Evolutionary conservation across 1,284 basidiomycete species (phyloP).

Genomic region (Papiliotrema nemorosa): DNA sequence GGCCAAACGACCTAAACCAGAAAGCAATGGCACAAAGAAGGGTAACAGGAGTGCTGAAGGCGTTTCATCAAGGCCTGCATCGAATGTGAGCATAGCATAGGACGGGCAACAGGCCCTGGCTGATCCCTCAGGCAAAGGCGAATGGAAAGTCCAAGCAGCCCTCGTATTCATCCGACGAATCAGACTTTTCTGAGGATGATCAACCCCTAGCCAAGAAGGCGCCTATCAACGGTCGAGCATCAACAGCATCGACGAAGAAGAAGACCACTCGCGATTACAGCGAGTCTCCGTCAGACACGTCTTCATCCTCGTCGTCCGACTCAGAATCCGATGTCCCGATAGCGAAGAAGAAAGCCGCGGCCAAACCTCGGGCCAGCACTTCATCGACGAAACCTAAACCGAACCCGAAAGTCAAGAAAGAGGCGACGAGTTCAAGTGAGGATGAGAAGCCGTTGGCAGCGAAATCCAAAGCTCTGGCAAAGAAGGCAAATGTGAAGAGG

Average conservation of each 20-base stretch:
- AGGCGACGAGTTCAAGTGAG: slow-evolving; percentile 44
- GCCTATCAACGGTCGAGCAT: background rate
- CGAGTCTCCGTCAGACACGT: background rate
- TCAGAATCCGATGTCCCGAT: slow-evolving; percentile 24
- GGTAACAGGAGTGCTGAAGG: slow-evolving; percentile 15
- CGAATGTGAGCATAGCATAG: slow-evolving; percentile 9
- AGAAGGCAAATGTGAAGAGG: slow-evolving; percentile 19
- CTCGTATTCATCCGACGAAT: slow-evolving; percentile 18
- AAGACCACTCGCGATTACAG: background rate
- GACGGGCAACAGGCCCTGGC: slow-evolving; percentile 8
- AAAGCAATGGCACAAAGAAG: slow-evolving; percentile 10
- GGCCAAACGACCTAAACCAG: slow-evolving; percentile 23
- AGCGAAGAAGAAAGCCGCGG: slow-evolving; percentile 11
- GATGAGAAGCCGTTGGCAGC: slow-evolving; percentile 61
- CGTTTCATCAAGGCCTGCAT: slow-evolving; percentile 4
- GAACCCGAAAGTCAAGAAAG: slow-evolving; percentile 5
- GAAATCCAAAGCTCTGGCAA: slow-evolving; percentile 56
- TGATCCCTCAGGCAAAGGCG: background rate
- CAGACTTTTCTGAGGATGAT: slow-evolving; percentile 32
- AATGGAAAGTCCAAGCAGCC: slow-evolving; percentile 9
- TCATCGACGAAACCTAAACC: background rate
- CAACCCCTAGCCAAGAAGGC: slow-evolving; percentile 1
- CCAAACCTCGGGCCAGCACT: slow-evolving; percentile 4
- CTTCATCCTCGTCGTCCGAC: background rate
- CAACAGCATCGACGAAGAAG: background rate